Base-by-base conservation (phyloP, 768 basidiomycete species). In the Mycena haematopus region DNA sequence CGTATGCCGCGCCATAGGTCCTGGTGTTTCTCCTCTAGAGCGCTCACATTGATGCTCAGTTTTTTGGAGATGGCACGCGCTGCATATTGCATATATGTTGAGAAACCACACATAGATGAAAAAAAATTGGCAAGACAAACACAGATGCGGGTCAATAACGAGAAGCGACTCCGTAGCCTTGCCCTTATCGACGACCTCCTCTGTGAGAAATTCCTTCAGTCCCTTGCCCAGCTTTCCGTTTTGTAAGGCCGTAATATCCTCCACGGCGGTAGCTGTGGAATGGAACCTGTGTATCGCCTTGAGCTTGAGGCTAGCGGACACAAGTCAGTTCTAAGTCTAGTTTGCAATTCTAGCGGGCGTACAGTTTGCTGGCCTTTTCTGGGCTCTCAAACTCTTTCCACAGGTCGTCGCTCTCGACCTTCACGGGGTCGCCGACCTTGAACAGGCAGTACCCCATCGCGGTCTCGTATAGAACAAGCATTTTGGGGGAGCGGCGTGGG, bases 1-100 rank as follows among this genome's bases (percentile, higher is more conserved):
- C 97, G 86, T 63, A 99, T 99, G 68, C 97, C 97, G 69, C 95
- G 90, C 89, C 95, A 99, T 22, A 99, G 86, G 67, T 99, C 97
- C 54, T 84, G 78, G 61, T 83, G 79, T 54, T 84, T 75, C n/a
- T 80, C 85, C 17, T 80, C 75, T 57, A 79, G 78, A 38, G 86
- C 82, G 56, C 82, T 88, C 57, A 97, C 94, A 63, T 92, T 92
- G 74, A 99, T 95, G 70, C 89, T 90, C 63, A 99, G 84, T 77
- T 96, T 96, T 79, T 99, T 98, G 50, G 89, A 84, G 77, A 99
- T 97, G 36, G 95, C 88, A 53, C 85, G 87, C 62, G 86, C 94
- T 95, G 27, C 64, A 49, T 27, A 27, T 46, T 95, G 27, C 64
- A 49, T 27, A 27, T 46, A 40, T 24, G 51, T 54, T 21, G 15